These are phyloP conservation scores for Aegilops bicornis DNA, from an alignment of 176 grass and related monocot species.

Conservation along the genomic window DNA sequence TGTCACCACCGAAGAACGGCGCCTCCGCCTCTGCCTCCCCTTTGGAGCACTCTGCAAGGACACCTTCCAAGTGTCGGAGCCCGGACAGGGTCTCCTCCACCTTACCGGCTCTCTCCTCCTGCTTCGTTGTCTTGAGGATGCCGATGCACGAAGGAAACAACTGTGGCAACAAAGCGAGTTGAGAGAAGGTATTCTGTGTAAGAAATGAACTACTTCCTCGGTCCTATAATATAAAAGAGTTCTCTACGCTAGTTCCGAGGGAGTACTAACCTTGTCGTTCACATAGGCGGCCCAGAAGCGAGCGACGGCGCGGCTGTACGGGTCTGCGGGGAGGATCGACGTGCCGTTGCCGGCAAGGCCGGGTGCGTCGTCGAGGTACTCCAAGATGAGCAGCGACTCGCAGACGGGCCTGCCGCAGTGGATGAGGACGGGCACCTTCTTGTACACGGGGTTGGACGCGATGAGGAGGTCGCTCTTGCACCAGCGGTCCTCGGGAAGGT, in stretches of 20 bases:
- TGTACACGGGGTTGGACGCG: conserved; percentile 41
- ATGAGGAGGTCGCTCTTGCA: conserved; percentile 43
- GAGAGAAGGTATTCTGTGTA: no score
- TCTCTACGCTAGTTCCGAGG: no score
- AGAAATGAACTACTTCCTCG: no score
- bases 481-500: conserved; percentile 29
- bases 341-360: background rate
- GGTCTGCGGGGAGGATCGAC: conserved; percentile 17
- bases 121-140: background rate
- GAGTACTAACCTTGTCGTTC: conserved; percentile 35
- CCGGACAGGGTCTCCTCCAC: background rate
- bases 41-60: no score
- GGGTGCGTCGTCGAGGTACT: conserved; percentile 30
- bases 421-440: background rate
- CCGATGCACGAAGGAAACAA: background rate
- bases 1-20: conserved; percentile 33
- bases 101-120: background rate
- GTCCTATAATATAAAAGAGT: no score
- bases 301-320: background rate
- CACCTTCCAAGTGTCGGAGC: background rate
- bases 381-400: conserved; percentile 24
- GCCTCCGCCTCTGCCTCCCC: background rate
- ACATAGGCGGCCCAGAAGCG: conserved; percentile 28
- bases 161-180: background rate
- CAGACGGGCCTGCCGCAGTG: background rate